Base-by-base conservation (phyloP, 176 grass and related monocot genomes). In the Tillandsia leiboldiana region DNA sequence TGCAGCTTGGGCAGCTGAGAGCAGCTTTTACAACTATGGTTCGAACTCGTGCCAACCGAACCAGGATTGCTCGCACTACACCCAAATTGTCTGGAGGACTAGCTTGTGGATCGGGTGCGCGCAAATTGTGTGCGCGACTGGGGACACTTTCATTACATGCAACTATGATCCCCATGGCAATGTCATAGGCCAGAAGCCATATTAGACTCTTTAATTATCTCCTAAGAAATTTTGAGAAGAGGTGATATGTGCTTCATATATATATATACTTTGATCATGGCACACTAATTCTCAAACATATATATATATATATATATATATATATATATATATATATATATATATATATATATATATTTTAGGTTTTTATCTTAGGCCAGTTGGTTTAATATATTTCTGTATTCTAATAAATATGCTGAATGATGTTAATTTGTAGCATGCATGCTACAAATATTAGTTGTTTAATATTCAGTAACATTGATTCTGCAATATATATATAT, bases 141-240 rank as follows among this genome's bases (percentile, higher is more conserved):
- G 53, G 9, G 27, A 13, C 8, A 22, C 14, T 28, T 61, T 54
- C 70, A 8, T 48, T 29, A 27, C 51, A 20, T 72, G 28, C 15
- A 51, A 72, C 50, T 61, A 72, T 27, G 70, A 72, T 58, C 70
- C 70, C 8, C 52, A 20, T 27, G 52, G 70, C 15, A 69, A 69
- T 18, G 18, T 52, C 48, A 12, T 69, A 0, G 67, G 67, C 9
- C n/a, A 13, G 18, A 69, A 18, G 49, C 67, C 67, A 50, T 69
- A 26, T 11, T 69, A 26, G 13, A 59, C 5, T 15, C n/a, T 20
- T 17, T 20, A 20, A 20, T 20, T 13, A 57, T 57, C 53, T 57
- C 51, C 20, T 22, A 18, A 1, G 1, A 0, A 33, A 4, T 42
- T 20, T 9, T 18, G 56, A 20, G 10, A 59, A 59, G 56, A 59